Percentiles rank a stretch among this genome's conserved stretches.
These are phyloP conservation scores for Stachybotrys echinatus DNA, from an alignment of 2,329 filamentous ascomycete species.

Conservation along the genomic window DNA sequence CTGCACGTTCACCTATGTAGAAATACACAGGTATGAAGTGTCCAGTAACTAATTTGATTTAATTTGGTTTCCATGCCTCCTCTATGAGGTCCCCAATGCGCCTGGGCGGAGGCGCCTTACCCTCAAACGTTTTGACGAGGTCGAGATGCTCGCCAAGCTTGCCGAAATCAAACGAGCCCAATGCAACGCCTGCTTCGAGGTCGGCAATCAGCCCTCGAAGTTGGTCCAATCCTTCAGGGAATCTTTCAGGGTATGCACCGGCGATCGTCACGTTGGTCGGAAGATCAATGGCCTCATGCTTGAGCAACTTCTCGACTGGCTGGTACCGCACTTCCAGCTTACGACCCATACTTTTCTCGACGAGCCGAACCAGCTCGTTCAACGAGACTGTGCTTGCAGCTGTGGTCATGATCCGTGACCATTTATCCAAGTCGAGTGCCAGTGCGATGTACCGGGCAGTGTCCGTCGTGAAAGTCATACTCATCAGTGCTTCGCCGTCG, in stretches of 20 bases:
- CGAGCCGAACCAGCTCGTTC: slow-evolving; percentile 20
- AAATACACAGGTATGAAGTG: too few species aligned
- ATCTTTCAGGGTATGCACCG: slow-evolving; percentile 15
- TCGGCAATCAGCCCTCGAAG: slow-evolving; percentile 20
- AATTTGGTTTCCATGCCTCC: background rate
- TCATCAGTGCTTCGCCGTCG: slow-evolving; percentile 23
- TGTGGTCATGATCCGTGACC: slow-evolving; percentile 21
- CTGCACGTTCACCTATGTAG: too few species aligned
- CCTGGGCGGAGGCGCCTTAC: background rate
- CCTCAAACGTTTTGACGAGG: slow-evolving; percentile 2
- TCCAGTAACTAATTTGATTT: too few species aligned
- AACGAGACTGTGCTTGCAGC: slow-evolving; percentile 19
- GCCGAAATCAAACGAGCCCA: slow-evolving; percentile 22
- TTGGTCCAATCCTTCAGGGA: slow-evolving; percentile 17
- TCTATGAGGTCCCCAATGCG: background rate
- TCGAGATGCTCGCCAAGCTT: slow-evolving; percentile 1
- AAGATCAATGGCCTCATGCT: slow-evolving; percentile 14
- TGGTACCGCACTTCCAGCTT: slow-evolving; percentile 20
- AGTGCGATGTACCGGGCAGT: slow-evolving; percentile 21
- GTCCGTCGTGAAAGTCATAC: slow-evolving; percentile 24
- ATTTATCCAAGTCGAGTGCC: slow-evolving; percentile 20
- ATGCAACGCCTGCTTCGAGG: slow-evolving; percentile 22
- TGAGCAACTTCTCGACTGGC: slow-evolving; percentile 14
- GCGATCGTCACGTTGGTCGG: slow-evolving; percentile 20
- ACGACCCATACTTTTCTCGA: slow-evolving; percentile 24